Conservation (phyloP, 495 filamentous ascomycete genomes). For the Pyrenula aspistea region DNA sequence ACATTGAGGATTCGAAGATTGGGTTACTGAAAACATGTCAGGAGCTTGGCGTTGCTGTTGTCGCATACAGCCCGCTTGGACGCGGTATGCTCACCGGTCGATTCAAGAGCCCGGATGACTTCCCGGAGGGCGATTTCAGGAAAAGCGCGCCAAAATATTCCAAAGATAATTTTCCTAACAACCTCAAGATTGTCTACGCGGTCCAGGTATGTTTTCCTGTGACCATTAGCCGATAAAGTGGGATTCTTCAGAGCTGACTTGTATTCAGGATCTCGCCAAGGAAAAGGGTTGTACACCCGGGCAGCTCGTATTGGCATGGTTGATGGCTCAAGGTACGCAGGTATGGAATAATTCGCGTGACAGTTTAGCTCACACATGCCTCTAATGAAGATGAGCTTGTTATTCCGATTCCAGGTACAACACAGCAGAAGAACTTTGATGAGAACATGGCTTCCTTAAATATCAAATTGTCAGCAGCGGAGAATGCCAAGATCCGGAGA, state of each 20-base stretch:
- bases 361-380: not conserved
- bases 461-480: conserved; percentile 31
- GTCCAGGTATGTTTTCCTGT: conserved; percentile 9
- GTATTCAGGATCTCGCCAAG: conserved; percentile 23
- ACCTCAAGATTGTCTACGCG: conserved; percentile 30
- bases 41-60: conserved; percentile 48
- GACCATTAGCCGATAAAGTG: not conserved
- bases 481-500: conserved; percentile 29
- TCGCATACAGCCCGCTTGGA: conserved; percentile 53
- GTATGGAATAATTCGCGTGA: not conserved
- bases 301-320: conserved; percentile 41
- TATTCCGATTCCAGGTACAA: conserved; percentile 49
- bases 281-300: conserved; percentile 27
- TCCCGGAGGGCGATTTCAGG: conserved; percentile 31
- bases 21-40: conserved; percentile 40
- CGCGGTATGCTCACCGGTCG: conserved; percentile 44
- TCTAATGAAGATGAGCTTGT: conserved; percentile 12
- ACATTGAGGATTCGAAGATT: conserved; percentile 39
- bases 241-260: not conserved
- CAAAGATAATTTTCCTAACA: conserved; percentile 38
- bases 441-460: conserved; percentile 36
- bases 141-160: conserved; percentile 30
- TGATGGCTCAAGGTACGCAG: conserved; percentile 47
- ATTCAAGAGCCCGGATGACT: conserved; percentile 28
- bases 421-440: conserved; percentile 36